Conservation (phyloP, 768 basidiomycete genomes). For the Scleroderma bovista region DNA sequence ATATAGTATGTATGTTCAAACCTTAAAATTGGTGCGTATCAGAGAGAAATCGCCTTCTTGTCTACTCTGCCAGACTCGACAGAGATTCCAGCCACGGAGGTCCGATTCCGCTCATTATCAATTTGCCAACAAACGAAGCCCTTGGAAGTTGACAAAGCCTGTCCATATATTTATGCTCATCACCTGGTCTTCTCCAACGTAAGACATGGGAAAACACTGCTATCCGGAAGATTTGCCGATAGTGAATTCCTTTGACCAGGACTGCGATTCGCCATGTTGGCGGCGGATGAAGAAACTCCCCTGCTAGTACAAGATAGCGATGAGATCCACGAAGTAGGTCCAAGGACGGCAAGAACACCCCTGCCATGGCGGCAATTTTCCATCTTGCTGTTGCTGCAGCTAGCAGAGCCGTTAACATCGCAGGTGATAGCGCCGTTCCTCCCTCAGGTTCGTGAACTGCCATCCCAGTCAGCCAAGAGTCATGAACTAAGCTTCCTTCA, state of each 20-base stretch:
- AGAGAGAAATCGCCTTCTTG: too few relatives aligned
- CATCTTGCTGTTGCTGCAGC: constrained; percentile 66
- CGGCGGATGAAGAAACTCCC: background rate
- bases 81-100: too few relatives aligned
- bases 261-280: background rate
- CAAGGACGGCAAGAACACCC: constrained; percentile 37
- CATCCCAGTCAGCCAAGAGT: too few relatives aligned
- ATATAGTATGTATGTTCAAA: too few relatives aligned
- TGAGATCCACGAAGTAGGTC: background rate
- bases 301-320: background rate
- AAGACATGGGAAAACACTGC: background rate
- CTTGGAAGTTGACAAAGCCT: too few relatives aligned
- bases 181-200: too few relatives aligned
- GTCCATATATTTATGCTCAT: too few relatives aligned
- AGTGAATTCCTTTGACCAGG: background rate
- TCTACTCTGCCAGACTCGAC: too few relatives aligned
- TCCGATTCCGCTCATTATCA: too few relatives aligned
- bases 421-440: constrained; percentile 76
- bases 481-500: background rate
- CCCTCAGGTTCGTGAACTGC: constrained; percentile 54
- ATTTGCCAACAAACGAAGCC: too few relatives aligned
- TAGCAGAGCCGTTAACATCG: constrained; percentile 71
- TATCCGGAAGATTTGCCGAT: background rate
- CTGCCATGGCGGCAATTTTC: constrained; percentile 67
- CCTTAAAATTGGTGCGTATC: too few relatives aligned